Percentiles rank a stretch among this genome's conserved stretches.
These are phyloP conservation scores for Dryas integrifolia DNA, from an alignment of 331 rosid species.

Conservation along the genomic window DNA sequence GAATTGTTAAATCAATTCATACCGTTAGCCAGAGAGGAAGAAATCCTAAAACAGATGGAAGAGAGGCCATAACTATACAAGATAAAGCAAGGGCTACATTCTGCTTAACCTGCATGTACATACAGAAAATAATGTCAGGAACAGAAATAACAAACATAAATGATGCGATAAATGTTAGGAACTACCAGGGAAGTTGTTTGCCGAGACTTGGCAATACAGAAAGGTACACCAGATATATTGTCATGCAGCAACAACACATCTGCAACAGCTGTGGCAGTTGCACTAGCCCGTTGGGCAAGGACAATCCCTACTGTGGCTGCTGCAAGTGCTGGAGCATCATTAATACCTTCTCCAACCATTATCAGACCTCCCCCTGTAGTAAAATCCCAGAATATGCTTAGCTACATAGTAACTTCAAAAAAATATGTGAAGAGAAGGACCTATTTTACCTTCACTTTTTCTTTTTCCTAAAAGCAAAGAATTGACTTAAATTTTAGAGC, in stretches of 20 bases:
- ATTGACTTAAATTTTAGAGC: no score
- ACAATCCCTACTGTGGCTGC: conserved; percentile 96
- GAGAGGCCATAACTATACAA: conserved; percentile 76
- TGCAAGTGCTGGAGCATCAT: conserved; percentile 98
- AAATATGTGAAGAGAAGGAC: neutral
- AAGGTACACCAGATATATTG: conserved; percentile 84
- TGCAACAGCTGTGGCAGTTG: conserved; percentile 94
- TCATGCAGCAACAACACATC: conserved; percentile 81
- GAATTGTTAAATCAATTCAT: conserved; percentile 32
- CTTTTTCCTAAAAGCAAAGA: neutral
- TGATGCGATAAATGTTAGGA: conserved; percentile 6
- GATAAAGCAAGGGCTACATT: conserved; percentile 82
- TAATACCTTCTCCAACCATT: conserved; percentile 98
- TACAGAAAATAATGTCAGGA: conserved; percentile 16
- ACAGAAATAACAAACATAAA: neutral
- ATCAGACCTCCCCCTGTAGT: conserved; percentile 82
- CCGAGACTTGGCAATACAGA: conserved; percentile 91
- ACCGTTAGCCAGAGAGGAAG: conserved; percentile 96
- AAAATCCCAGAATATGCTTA: conserved; percentile 9
- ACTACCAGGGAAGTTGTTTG: conserved; percentile 89
- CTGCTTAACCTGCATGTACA: conserved; percentile 77
- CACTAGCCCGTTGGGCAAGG: conserved; percentile 97
- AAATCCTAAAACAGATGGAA: conserved; percentile 89
- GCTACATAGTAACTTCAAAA: neutral
- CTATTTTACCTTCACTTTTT: neutral